Evolutionary conservation across 1,139 yeast species (phyloP), one percentile per base, ranked within the genome.

Genomic region (Suhomyces bribrorum): DNA sequence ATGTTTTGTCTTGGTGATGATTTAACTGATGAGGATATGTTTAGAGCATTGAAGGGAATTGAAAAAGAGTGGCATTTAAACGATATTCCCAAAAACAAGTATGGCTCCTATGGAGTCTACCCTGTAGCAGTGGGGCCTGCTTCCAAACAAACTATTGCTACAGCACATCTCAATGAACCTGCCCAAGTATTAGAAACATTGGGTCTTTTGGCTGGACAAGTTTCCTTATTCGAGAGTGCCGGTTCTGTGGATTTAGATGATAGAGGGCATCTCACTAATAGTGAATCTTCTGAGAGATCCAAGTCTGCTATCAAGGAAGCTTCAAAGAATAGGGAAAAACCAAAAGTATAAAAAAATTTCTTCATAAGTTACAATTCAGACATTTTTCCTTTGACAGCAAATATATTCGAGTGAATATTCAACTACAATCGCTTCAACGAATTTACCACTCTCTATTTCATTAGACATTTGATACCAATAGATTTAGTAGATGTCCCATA

Each of bases 111-210:
- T 53, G 92, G 92, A 2, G 70, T 86, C 15, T 90, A 83, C 57
- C 90, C 97, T 0, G 92, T 88, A 24, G 87, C 96, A 14, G 96
- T 92, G 31, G 99, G 98, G 0, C 95, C 97, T 3, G 95, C 97
- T 1, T 82, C 89, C 14, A 90, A 90, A 59, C 75, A 80, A 51
- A 92, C 98, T 0, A 77, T 83, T 23, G 98, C 98, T 0, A 83
- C 86, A 29, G 81, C 95, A 36, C 97, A 92, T 60, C 71, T 92
- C 54, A 76, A 84, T 36, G 95, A 88, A 57, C 97, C 97, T 3
- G 69, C 77, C 17, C 89, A 86, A 51, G 97, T 90, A 1, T 64
- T 90, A 45, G 96, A 88, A 43, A 86, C 95, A 1, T 66, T 92
- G 48, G 96, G 95, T 1, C 68, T 85, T 39, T 67, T 89, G 40